These are phyloP conservation scores for Colletotrichum liriopes DNA, from an alignment of 2,329 filamentous ascomycete species.

Conservation along the genomic window DNA sequence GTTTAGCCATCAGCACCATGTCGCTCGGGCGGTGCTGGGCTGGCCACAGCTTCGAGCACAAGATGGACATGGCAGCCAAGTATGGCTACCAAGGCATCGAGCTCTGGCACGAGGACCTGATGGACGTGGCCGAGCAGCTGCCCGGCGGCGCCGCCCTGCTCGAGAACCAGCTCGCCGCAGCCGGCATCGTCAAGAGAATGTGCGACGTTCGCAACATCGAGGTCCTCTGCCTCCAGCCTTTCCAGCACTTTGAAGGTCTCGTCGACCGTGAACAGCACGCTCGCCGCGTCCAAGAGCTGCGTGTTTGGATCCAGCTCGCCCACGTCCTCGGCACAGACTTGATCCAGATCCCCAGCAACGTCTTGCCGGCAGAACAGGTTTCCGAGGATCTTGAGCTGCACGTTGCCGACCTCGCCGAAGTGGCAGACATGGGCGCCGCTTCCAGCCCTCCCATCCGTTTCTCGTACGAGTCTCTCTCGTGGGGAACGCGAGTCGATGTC, in stretches of 20 bases:
- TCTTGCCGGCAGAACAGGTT: slow-evolving; percentile 67
- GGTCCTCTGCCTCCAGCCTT: slow-evolving; percentile 82
- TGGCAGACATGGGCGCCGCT: slow-evolving; percentile 77
- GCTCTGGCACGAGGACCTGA: slow-evolving; percentile 84
- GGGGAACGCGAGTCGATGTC: slow-evolving; percentile 78
- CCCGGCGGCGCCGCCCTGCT: slow-evolving; percentile 55
- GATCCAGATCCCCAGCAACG: slow-evolving; percentile 82
- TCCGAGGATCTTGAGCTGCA: slow-evolving; percentile 68
- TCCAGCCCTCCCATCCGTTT: slow-evolving; percentile 74
- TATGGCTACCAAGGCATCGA: slow-evolving; percentile 81
- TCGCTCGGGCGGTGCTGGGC: slow-evolving; percentile 80
- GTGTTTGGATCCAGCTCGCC: slow-evolving; percentile 79
- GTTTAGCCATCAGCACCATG: slow-evolving; percentile 81
- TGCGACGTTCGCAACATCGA: slow-evolving; percentile 69
- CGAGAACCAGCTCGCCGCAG: slow-evolving; percentile 70
- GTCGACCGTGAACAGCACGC: slow-evolving; percentile 72
- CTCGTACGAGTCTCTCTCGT: slow-evolving; percentile 82
- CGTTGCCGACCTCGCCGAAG: slow-evolving; percentile 72
- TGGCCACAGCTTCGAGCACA: slow-evolving; percentile 77
- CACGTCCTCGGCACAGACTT: slow-evolving; percentile 77
- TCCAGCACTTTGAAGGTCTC: slow-evolving; percentile 84
- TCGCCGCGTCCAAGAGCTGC: slow-evolving; percentile 73
- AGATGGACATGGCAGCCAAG: slow-evolving; percentile 77
- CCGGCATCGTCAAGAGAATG: slow-evolving; percentile 69
- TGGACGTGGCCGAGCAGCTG: slow-evolving; percentile 68